Percentiles rank a stretch among this genome's conserved stretches.
These are phyloP conservation scores for Rhynchospora tenuis DNA, from an alignment of 176 grass and related monocot species.

Conservation along the genomic window DNA sequence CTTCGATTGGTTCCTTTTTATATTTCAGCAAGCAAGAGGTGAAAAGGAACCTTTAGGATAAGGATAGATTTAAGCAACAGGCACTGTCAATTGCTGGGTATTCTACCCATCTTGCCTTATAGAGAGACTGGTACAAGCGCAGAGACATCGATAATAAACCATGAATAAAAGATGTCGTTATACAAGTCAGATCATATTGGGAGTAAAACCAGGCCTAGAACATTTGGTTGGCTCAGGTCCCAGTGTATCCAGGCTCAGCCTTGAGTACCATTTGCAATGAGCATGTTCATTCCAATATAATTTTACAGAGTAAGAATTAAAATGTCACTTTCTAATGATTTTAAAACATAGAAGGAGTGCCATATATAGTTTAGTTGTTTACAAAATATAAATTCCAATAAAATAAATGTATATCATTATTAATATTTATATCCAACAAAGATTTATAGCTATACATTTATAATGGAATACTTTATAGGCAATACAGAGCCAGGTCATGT, in stretches of 20 bases:
- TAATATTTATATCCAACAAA: background rate
- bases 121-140: background rate
- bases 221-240: background rate
- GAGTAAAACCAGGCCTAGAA: background rate
- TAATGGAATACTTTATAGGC: background rate
- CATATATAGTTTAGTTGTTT: background rate
- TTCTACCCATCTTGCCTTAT: background rate
- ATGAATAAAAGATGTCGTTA: background rate
- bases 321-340: background rate
- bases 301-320: background rate
- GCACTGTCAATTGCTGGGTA: background rate
- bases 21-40: background rate
- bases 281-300: background rate
- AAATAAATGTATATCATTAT: background rate
- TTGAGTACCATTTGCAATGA: background rate
- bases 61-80: background rate
- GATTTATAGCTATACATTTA: background rate
- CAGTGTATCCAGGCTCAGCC: background rate
- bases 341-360: background rate
- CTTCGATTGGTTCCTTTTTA: background rate
- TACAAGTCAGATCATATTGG: background rate
- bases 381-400: background rate
- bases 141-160: background rate
- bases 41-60: background rate
- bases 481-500: background rate